Base-by-base conservation (phyloP, 2,329 filamentous ascomycete species). In the Ophiostoma pallidulum region DNA sequence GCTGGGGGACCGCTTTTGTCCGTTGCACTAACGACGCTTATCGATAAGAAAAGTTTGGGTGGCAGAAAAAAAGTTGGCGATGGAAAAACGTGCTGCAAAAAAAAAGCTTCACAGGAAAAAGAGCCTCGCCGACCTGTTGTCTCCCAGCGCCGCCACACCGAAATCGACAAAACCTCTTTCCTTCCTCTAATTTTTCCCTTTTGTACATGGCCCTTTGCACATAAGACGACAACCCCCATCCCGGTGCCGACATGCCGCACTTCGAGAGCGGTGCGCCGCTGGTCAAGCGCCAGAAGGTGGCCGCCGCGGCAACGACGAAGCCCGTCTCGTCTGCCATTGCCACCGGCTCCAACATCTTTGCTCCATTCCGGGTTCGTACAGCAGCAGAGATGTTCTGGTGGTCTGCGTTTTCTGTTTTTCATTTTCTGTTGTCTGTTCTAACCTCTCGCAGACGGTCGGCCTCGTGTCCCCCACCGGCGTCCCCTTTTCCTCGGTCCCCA, bases 401-500 rank as follows among this genome's bases (percentile, higher is more conserved):
- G 24, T 28, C n/a, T n/a, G n/a, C n/a, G n/a, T 40, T 18, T 13
- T 35, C 19, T 40, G n/a, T n/a, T 35, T 32, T 4, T 20, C 41
- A 26, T 20, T 1, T 41, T 13, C 16, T 3, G 9, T 10, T 41
- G 13, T n/a, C 26, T 26, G 37, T n/a, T 24, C 13, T 32, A 8
- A 18, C 28, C 20, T 24, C 13, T 16, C 16, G 2, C 20, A 95
- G 87, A 96, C 91, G 40, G 78, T 98, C 55, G 92, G 92, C 14
- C 74, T 98, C 28, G 88, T 98, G 2, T 96, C 92, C 5, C 88
- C 92, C 1, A 96, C 91, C 3, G 68, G 74, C 41, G 88, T 96
- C 0, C 91, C 92, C 0, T 97, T 98, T 61, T 90, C 91, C 2
- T 84, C 85, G 6, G 77, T 94, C 28, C 86, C 91, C 1, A 73